A percentile compares a stretch with the other conserved stretches of the same genome.
Evolutionary conservation across 1,284 basidiomycete genomes (phyloP).

Genomic region (Pseudozyma flocculosa): DNA sequence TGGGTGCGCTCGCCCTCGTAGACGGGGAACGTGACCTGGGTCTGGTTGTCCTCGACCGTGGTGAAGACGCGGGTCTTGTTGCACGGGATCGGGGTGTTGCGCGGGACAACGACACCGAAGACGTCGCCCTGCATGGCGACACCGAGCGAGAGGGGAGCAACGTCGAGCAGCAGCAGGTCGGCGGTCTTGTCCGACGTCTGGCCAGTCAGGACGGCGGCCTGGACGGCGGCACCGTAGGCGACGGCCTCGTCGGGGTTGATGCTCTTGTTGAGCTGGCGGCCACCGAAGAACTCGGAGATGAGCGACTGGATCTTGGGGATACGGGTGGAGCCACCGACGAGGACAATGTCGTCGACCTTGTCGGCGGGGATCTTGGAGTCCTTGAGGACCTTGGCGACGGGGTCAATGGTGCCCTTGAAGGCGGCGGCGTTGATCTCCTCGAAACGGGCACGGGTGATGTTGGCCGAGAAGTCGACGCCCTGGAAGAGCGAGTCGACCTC

Average conservation of each 20-base stretch:
- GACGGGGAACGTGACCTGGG: conserved; percentile 58
- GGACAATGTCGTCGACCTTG: conserved; percentile 98
- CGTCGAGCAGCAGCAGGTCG: conserved; percentile 57
- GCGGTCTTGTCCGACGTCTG: conserved; percentile 59
- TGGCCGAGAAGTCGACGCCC: conserved; percentile 63
- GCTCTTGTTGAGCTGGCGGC: conserved; percentile 96
- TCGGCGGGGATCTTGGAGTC: conserved; percentile 96
- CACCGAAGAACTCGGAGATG: conserved; percentile 96
- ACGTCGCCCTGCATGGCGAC: conserved; percentile 59
- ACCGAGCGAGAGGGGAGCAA: conserved; percentile 58
- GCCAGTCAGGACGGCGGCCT: conserved; percentile 58
- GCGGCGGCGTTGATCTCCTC: conserved; percentile 94
- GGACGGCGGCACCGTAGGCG: conserved; percentile 59
- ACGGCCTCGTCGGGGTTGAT: conserved; percentile 63
- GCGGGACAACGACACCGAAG: conserved; percentile 57
- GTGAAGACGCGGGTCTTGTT: conserved; percentile 58
- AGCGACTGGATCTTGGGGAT: conserved; percentile 99
- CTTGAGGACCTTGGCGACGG: conserved; percentile 98
- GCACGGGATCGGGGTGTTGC: conserved; percentile 57
- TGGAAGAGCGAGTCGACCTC: conserved; percentile 98
- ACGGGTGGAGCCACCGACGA: conserved; percentile 99
- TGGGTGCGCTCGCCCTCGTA: conserved; percentile 59
- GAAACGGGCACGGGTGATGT: conserved; percentile 79
- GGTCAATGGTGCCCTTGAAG: conserved; percentile 97
- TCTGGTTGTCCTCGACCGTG: conserved; percentile 59